Percentiles rank a stretch among this genome's conserved stretches.
phyloP scores from a whole-genome alignment of 2,329 filamentous ascomycete species.

The Scytalidium lignicola region DNA sequence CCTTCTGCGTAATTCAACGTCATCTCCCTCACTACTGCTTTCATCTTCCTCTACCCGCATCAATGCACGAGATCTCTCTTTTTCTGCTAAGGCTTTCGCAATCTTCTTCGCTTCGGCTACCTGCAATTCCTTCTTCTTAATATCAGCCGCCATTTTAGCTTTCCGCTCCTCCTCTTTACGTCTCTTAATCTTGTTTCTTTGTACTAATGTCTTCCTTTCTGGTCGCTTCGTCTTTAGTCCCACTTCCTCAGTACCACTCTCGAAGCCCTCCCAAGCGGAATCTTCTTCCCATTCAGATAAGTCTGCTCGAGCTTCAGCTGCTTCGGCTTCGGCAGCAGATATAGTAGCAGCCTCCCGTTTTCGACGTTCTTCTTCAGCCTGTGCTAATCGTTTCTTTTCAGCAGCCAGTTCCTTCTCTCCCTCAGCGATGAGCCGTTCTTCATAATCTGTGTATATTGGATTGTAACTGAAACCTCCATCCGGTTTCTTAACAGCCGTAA shows the following conservation, averaged over 20 bases:
- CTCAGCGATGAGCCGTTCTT: slow-evolving; percentile 67
- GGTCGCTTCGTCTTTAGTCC: slow-evolving; percentile 65
- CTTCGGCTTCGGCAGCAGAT: slow-evolving; percentile 70
- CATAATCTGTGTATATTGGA: slow-evolving; percentile 81
- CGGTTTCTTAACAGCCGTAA: slow-evolving; percentile 75
- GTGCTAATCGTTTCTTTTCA: slow-evolving; percentile 68
- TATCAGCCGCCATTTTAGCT: slow-evolving; percentile 68
- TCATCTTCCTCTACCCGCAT: slow-evolving; percentile 43
- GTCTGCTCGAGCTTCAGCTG: slow-evolving; percentile 61
- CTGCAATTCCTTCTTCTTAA: slow-evolving; percentile 70
- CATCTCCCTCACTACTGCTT: slow-evolving; percentile 51
- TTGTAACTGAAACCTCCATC: slow-evolving; percentile 89
- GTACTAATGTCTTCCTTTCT: slow-evolving; percentile 76
- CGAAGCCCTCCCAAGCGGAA: slow-evolving; percentile 84
- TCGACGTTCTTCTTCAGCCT: slow-evolving; percentile 61
- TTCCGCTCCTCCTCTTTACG: slow-evolving; percentile 81
- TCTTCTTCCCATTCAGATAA: slow-evolving; percentile 76
- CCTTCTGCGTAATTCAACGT: slow-evolving; percentile 61
- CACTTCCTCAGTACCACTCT: slow-evolving; percentile 73
- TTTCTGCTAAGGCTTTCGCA: slow-evolving; percentile 55
- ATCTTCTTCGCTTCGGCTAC: slow-evolving; percentile 67
- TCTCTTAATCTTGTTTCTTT: slow-evolving; percentile 83
- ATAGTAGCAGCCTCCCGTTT: slow-evolving; percentile 62
- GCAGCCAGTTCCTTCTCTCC: slow-evolving; percentile 73
- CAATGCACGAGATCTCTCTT: slow-evolving; percentile 45